Percentiles rank a stretch among this genome's conserved stretches.
phyloP scores from a whole-genome alignment of 140 eudicot genomes.

The Stevia rebaudiana region DNA sequence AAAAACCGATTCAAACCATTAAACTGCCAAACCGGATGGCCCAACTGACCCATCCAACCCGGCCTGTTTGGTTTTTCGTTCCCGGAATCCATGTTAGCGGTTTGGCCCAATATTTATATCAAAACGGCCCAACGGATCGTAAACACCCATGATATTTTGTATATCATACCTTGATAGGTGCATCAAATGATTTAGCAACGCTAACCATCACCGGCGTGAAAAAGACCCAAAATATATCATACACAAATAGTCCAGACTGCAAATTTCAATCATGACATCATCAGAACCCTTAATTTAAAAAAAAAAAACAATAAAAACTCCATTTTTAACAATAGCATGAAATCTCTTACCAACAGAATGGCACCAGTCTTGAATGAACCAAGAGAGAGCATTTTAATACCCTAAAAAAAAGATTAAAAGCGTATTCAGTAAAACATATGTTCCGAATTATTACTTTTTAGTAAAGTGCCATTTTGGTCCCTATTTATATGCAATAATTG shows the following conservation, averaged over 20 bases:
- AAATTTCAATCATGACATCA: slow-evolving; percentile 23
- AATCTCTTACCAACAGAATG: slow-evolving; percentile 59
- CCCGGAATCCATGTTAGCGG: neutral
- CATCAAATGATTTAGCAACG: slow-evolving; percentile 97
- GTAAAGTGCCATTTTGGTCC: too few relatives aligned
- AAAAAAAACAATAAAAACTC: neutral
- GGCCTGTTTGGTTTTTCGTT: neutral
- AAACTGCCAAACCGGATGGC: neutral
- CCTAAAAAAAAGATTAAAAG: slow-evolving; percentile 42
- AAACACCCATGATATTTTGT: neutral
- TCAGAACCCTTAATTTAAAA: slow-evolving; percentile 5
- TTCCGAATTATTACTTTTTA: neutral
- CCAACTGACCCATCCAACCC: neutral
- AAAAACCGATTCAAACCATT: too few relatives aligned
- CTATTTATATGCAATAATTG: too few relatives aligned
- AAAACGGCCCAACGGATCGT: too few relatives aligned
- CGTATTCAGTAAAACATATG: neutral
- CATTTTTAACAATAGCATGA: neutral
- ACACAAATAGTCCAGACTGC: slow-evolving; percentile 89
- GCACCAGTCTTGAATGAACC: slow-evolving; percentile 98
- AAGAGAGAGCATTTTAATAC: slow-evolving; percentile 94
- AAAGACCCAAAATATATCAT: slow-evolving; percentile 96
- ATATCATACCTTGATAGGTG: slow-evolving; percentile 81
- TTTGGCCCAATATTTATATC: neutral
- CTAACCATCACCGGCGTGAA: slow-evolving; percentile 98